These are phyloP conservation scores for Erodium maritimum DNA, from an alignment of 345 rosid genomes.

Conservation along the genomic window DNA sequence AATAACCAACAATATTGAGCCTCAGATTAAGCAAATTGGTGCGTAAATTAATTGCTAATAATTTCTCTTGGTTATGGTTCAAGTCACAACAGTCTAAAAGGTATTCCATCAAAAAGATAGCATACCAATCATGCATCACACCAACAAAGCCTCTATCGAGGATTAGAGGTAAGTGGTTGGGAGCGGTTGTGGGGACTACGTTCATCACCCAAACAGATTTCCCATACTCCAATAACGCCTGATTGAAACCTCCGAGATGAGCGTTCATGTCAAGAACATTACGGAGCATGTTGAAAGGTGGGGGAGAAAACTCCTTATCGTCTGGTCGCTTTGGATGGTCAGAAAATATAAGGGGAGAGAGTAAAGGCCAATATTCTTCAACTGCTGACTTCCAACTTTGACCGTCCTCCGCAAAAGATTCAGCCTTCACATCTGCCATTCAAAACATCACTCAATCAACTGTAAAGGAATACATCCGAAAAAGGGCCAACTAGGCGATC, in stretches of 20 bases:
- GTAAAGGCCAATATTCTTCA: slow-evolving; percentile 80
- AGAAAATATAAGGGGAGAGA: slow-evolving; percentile 92
- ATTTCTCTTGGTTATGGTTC: too few species aligned
- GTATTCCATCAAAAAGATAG: too few species aligned
- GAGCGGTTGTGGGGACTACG: slow-evolving; percentile 78
- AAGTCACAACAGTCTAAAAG: too few species aligned
- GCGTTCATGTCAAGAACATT: slow-evolving; percentile 98
- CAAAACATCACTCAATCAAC: slow-evolving; percentile 2
- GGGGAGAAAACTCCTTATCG: slow-evolving; percentile 78
- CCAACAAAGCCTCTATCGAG: slow-evolving; percentile 93
- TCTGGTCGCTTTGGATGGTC: slow-evolving; percentile 99
- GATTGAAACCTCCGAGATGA: slow-evolving; percentile 74
- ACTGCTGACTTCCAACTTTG: slow-evolving; percentile 49
- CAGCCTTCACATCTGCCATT: slow-evolving; percentile 50
- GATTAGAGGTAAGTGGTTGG: slow-evolving; percentile 73
- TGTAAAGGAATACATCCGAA: too few species aligned
- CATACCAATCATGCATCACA: slow-evolving; percentile 78
- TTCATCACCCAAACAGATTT: slow-evolving; percentile 98
- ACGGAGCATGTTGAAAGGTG: slow-evolving; percentile 94
- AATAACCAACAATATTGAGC: too few species aligned
- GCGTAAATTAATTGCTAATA: too few species aligned
- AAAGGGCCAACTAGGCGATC: too few species aligned
- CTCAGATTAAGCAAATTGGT: neutral
- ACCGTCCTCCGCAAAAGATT: slow-evolving; percentile 55
- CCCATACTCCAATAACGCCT: slow-evolving; percentile 66